These are phyloP conservation scores for Penicillium sp. DNA, from an alignment of 2,329 filamentous ascomycete genomes.

Conservation along the genomic window DNA sequence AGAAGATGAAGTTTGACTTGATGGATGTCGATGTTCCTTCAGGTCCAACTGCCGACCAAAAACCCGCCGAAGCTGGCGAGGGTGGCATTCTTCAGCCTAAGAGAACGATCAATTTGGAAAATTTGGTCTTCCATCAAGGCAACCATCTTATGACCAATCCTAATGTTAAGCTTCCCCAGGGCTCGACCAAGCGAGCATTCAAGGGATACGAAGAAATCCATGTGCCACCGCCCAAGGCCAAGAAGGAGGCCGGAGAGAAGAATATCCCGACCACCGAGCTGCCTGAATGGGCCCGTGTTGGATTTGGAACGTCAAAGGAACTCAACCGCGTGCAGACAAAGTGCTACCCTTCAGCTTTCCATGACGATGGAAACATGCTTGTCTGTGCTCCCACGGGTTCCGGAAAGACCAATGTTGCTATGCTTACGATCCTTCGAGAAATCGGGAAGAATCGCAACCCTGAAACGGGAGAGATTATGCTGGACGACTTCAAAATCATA, in stretches of 20 bases:
- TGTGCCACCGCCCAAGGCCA: constrained; percentile 88
- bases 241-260: constrained; percentile 73
- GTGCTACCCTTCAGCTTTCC: constrained; percentile 86
- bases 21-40: constrained; percentile 85
- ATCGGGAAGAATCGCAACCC: constrained; percentile 93
- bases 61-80: constrained; percentile 63
- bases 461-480: constrained; percentile 85
- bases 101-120: constrained; percentile 88
- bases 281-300: constrained; percentile 85
- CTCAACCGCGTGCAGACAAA: constrained; percentile 95
- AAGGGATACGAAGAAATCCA: constrained; percentile 99
- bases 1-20: constrained; percentile 77
- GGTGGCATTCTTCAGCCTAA: constrained; percentile 82
- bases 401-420: constrained; percentile 97
- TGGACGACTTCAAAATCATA: constrained; percentile 97
- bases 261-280: constrained; percentile 83
- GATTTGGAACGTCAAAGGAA: constrained; percentile 81
- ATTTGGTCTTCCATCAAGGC: constrained; percentile 93
- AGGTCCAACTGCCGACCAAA: constrained; percentile 56
- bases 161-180: constrained; percentile 88
- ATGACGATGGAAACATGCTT: constrained; percentile 95
- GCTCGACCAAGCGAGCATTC: constrained; percentile 90
- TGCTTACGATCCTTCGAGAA: constrained; percentile 93
- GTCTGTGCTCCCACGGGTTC: constrained; percentile 96
- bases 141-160: constrained; percentile 99